Evolutionary conservation across 257 asterid genomes (phyloP), one percentile per base, ranked within the genome.

Genomic region (Capsicum baccatum): DNA sequence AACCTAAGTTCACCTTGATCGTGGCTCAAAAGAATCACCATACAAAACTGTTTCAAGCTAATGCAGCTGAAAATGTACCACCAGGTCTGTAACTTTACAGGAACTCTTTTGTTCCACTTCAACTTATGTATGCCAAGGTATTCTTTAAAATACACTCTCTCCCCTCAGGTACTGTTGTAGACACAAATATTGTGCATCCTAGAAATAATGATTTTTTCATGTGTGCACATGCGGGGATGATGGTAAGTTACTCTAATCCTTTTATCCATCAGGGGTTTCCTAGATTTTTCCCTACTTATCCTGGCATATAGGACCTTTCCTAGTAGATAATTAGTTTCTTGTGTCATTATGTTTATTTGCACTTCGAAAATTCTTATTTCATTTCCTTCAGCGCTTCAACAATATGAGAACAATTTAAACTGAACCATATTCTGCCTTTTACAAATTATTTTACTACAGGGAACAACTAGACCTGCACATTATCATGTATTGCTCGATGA

Each of bases 1-100:
- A 92, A 81, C 99, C 98, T 13, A 96, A 94, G 86, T 93, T 96
- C 92, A 94, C 98, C 6, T 86, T 96, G 84, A 90, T 96, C 52
- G 94, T 96, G 88, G 99, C 94, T 68, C 98, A 96, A 87, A 96
- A 96, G 87, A 92, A 92, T 88, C 98, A 96, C 86, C 98, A 94
- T 70, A 93, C 97, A 14, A 92, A 85, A 88, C 90, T 94, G 19
- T 96, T 96, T 89, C 98, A 94, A 92, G 88, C 92, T 88, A 89
- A 91, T 44, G 86, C 91, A 48, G 80, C 91, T 50, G 95, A 92
- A 84, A 96, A 96, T 85, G 98, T 94, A 80, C 99, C 98, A 0
- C 86, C 97, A 35, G 99, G 99, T 94, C 44, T 63, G 91, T 88
- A 83, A 84, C 71, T 76, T 71, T 74, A 13, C 54, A 78, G 55